These are phyloP conservation scores for Alternaria dauci DNA, from an alignment of 2,329 filamentous ascomycete genomes.

Conservation along the genomic window DNA sequence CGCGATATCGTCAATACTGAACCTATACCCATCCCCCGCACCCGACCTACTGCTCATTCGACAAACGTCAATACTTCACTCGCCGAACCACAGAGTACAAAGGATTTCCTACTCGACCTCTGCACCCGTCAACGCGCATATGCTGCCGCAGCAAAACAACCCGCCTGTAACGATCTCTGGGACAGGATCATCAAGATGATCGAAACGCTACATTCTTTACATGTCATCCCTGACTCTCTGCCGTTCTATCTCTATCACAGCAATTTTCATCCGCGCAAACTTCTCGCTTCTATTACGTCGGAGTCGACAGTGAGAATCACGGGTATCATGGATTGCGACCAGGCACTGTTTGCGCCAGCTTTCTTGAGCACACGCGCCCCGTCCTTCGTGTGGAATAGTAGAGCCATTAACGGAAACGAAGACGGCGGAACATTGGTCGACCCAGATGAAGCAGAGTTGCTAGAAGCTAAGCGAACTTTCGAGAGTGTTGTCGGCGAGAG, in stretches of 20 bases:
- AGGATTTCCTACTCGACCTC: neutral
- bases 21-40: neutral
- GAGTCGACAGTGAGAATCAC: slow-evolving; percentile 18
- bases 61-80: neutral
- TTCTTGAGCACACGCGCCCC: slow-evolving; percentile 25
- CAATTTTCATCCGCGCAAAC: neutral
- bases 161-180: neutral
- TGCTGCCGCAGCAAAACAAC: neutral
- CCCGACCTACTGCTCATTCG: too few species aligned
- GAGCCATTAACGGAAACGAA: neutral
- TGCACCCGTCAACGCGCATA: neutral
- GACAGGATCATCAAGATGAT: neutral
- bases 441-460: neutral
- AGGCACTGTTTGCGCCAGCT: slow-evolving; percentile 30
- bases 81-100: neutral
- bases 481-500: neutral
- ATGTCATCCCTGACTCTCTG: neutral
- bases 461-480: neutral
- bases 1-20: neutral
- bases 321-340: slow-evolving; percentile 36
- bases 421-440: neutral
- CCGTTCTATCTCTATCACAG: neutral
- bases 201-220: neutral
- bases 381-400: slow-evolving; percentile 28
- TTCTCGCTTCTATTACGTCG: neutral